These are phyloP conservation scores for Populus alba DNA, from an alignment of 345 rosid species.

Conservation along the genomic window DNA sequence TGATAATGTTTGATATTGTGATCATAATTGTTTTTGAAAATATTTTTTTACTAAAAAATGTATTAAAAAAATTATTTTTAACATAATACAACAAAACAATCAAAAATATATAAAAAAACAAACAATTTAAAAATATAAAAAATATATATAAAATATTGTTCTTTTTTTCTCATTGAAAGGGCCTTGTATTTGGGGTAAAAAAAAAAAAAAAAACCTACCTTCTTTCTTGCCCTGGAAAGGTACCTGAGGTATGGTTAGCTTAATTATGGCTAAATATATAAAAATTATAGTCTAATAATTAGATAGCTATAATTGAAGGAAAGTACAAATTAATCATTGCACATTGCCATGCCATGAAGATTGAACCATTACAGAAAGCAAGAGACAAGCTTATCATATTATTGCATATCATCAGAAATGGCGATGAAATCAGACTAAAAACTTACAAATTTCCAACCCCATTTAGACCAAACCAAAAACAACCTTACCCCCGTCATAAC, in stretches of 20 bases:
- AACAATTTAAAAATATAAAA: too few species aligned
- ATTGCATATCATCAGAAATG: constrained; percentile 2
- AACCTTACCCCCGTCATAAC: not conserved
- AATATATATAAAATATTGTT: too few species aligned
- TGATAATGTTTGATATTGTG: too few species aligned
- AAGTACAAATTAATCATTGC: not conserved
- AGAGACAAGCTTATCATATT: constrained; percentile 10
- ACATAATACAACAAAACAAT: too few species aligned
- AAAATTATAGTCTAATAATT: not conserved
- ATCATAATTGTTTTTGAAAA: too few species aligned
- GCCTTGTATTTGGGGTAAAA: too few species aligned
- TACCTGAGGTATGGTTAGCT: not conserved
- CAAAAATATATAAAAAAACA: too few species aligned
- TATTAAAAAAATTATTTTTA: too few species aligned
- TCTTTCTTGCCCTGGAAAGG: not conserved
- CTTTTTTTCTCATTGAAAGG: too few species aligned
- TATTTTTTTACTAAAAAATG: rapidly evolving
- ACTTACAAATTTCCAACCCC: not conserved
- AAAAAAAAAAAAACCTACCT: too few species aligned
- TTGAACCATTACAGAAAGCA: not conserved
- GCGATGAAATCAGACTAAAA: not conserved
- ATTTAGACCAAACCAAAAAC: not conserved
- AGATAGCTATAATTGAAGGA: too few species aligned
- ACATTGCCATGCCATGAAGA: not conserved
- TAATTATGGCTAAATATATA: not conserved